Conservation (phyloP, 257 asterid species). For the Ilex asprella region DNA sequence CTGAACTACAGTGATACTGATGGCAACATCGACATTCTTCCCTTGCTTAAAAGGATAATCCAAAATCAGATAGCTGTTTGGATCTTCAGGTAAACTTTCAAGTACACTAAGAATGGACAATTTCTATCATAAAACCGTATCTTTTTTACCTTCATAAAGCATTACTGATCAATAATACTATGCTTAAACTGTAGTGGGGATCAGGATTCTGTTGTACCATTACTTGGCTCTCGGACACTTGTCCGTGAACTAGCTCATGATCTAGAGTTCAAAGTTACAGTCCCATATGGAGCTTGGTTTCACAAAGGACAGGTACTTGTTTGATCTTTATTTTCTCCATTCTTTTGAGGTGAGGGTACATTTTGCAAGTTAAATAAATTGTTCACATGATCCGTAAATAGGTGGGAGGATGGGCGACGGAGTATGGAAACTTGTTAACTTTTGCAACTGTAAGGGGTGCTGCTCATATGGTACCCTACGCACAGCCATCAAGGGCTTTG, state of each 20-base stretch:
- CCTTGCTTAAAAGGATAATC: conserved; percentile 64
- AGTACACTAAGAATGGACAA: neutral
- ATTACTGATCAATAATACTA: neutral
- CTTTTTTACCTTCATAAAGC: no score
- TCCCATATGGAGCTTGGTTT: conserved; percentile 92
- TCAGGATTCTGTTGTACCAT: conserved; percentile 95
- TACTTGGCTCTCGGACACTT: conserved; percentile 85
- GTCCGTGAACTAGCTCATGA: conserved; percentile 89
- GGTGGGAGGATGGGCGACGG: conserved; percentile 98
- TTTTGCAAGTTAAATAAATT: neutral
- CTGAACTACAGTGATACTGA: conserved; percentile 50
- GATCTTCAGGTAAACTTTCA: conserved; percentile 63
- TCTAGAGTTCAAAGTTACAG: conserved; percentile 53
- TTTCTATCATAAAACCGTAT: no score
- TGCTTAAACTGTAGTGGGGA: conserved; percentile 55
- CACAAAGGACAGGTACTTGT: conserved; percentile 68
- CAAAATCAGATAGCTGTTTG: conserved; percentile 52
- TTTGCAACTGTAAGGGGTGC: conserved; percentile 96
- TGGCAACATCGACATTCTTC: conserved; percentile 66
- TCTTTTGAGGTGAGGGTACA: no score
- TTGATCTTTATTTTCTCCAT: neutral
- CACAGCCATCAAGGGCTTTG: conserved; percentile 94
- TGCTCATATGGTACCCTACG: conserved; percentile 94
- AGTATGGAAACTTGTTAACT: conserved; percentile 72
- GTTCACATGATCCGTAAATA: neutral